Evolutionary conservation across 2,329 filamentous ascomycete genomes (phyloP).

Genomic region (Penicillium sp.): DNA sequence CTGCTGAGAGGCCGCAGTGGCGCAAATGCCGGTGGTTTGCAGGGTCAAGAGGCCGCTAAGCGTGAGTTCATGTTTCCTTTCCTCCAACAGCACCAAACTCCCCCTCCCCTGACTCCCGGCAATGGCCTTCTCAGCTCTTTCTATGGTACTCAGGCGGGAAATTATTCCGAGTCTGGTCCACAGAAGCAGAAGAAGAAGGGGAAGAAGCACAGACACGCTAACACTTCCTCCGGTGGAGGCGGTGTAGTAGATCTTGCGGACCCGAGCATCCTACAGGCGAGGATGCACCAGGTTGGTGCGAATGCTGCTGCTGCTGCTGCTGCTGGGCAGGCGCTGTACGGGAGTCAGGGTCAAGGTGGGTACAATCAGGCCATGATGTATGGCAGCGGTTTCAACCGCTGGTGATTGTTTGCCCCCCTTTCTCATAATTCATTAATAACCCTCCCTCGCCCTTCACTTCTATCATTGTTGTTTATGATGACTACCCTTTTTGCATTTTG

Average conservation of each 20-base stretch:
- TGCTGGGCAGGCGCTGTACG: conserved; percentile 80
- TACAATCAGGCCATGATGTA: no score
- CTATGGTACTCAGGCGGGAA: conserved; percentile 76
- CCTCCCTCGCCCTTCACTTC: no score
- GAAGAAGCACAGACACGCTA: conserved; percentile 99
- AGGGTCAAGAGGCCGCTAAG: conserved; percentile 80
- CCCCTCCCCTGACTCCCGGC: conserved; percentile 82
- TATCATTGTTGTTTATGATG: no score
- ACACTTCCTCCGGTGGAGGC: conserved; percentile 99
- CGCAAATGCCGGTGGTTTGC: conserved; percentile 53
- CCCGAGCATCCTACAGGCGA: conserved; percentile 98
- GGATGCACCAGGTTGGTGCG: conserved; percentile 83
- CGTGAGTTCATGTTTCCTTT: conserved; percentile 97
- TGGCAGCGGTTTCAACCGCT: no score
- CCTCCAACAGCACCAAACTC: conserved; percentile 79
- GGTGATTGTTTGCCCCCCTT: no score
- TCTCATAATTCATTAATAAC: no score
- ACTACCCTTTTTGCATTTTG: no score
- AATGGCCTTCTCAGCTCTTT: conserved; percentile 83
- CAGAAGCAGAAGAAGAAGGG: conserved; percentile 99
- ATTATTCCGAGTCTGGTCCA: conserved; percentile 71
- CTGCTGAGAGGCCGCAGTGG: conserved; percentile 62
- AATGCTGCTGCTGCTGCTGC: no score
- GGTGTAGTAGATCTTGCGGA: conserved; percentile 99
- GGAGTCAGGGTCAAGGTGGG: conserved; percentile 82